A percentile compares a stretch with the other conserved stretches of the same genome.
Conservation (phyloP, 805 yeast species). For the Starmerella bacillaris region DNA sequence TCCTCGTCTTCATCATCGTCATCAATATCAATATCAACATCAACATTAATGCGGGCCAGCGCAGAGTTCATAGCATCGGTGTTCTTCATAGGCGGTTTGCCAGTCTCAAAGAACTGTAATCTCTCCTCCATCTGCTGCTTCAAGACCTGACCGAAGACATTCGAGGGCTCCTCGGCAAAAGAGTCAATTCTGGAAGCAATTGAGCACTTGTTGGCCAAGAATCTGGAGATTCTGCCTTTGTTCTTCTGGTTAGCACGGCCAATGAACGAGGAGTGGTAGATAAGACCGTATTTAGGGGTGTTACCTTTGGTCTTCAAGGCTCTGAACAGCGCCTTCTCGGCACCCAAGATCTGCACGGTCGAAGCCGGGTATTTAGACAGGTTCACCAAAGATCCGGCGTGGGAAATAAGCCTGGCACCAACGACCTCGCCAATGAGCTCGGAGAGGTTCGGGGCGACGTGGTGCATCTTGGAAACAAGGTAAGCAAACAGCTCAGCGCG, state of each 20-base stretch:
- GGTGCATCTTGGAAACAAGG: constrained; percentile 87
- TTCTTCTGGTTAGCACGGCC: constrained; percentile 90
- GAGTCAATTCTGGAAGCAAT: constrained; percentile 97
- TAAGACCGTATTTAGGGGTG: constrained; percentile 90
- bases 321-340: constrained; percentile 90
- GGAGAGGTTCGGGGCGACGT: constrained; percentile 92
- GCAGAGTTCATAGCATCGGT: constrained; percentile 88
- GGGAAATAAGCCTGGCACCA: constrained; percentile 95
- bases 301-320: constrained; percentile 93
- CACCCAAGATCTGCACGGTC: constrained; percentile 93
- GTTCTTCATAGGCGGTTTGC: constrained; percentile 92
- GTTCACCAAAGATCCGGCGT: constrained; percentile 93
- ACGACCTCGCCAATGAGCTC: constrained; percentile 97
- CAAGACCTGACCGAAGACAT: constrained; percentile 74
- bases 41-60: constrained; percentile 39
- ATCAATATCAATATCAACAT: constrained; percentile 25
- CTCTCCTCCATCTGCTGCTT: constrained; percentile 97
- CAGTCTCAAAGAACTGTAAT: constrained; percentile 86
- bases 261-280: constrained; percentile 85
- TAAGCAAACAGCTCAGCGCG: constrained; percentile 68
- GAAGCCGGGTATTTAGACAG: constrained; percentile 97
- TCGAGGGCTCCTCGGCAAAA: constrained; percentile 86
- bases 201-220: constrained; percentile 96
- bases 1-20: constrained; percentile 29
- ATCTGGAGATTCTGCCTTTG: constrained; percentile 97